Percentiles rank a stretch among this genome's conserved stretches.
These are phyloP conservation scores for Cercospora janseana DNA, from an alignment of 2,329 filamentous ascomycete genomes.

Conservation along the genomic window DNA sequence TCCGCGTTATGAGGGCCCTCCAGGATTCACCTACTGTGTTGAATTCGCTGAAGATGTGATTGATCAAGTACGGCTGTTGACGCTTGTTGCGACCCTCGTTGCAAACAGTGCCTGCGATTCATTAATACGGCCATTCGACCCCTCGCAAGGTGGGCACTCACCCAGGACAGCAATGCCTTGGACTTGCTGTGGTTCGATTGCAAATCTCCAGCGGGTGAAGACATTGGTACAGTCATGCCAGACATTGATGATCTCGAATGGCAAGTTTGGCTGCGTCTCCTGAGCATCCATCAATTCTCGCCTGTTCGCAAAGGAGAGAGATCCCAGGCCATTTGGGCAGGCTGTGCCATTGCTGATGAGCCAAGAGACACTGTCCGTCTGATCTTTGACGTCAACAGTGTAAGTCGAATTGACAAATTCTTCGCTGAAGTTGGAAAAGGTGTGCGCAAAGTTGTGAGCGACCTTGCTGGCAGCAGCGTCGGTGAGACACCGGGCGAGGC, in stretches of 20 bases:
- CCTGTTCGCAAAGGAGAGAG: constrained; percentile 22
- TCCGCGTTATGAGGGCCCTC: constrained; percentile 2
- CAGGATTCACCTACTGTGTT: constrained; percentile 26
- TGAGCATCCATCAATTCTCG: constrained; percentile 28
- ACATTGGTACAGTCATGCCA: constrained; percentile 31
- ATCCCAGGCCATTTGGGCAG: constrained; percentile 20
- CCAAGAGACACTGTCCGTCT: constrained; percentile 32
- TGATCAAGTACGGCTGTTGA: constrained; percentile 30
- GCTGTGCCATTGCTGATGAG: constrained; percentile 31
- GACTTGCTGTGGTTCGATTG: constrained; percentile 26
- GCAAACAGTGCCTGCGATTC: constrained; percentile 6
- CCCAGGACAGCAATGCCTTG: constrained; percentile 28
- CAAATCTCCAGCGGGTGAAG: constrained; percentile 31
- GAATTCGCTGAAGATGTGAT: constrained; percentile 30
- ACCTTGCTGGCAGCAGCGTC: constrained; percentile 22
- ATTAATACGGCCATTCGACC: background rate
- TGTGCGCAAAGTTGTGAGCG: constrained; percentile 28
- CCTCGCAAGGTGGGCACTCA: constrained; percentile 4
- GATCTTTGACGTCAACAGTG: constrained; percentile 27
- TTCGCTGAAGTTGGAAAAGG: constrained; percentile 29
- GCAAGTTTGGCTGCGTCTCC: constrained; percentile 29
- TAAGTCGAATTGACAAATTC: constrained; percentile 24
- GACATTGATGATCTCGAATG: constrained; percentile 29
- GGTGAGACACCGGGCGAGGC: constrained; percentile 3
- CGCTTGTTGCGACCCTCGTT: constrained; percentile 3